Percentiles rank a stretch among this genome's conserved stretches.
These are phyloP conservation scores for Hypoxylon sp. DNA, from an alignment of 2,329 filamentous ascomycete species.

Conservation along the genomic window DNA sequence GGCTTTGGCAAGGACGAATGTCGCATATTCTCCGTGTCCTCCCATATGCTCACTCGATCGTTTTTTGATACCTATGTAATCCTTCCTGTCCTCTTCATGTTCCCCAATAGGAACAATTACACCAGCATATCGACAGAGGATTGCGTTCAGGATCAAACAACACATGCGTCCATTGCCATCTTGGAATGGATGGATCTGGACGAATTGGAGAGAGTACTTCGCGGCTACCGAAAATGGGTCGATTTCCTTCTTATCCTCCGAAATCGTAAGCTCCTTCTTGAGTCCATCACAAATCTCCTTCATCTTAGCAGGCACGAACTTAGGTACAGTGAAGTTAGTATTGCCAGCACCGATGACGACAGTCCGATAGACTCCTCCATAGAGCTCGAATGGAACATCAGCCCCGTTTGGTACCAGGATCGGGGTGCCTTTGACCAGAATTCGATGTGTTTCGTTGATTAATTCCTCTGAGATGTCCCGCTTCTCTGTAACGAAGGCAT, in stretches of 20 bases:
- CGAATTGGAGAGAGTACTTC: constrained; percentile 39
- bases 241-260: constrained; percentile 7
- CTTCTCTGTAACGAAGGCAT: constrained; percentile 10
- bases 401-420: neutral
- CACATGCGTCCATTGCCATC: constrained; percentile 38
- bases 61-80: constrained; percentile 40
- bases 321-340: constrained; percentile 42
- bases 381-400: constrained; percentile 27
- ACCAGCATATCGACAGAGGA: constrained; percentile 35
- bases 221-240: constrained; percentile 46
- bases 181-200: constrained; percentile 37
- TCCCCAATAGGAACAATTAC: constrained; percentile 36
- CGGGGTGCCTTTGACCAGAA: constrained; percentile 4
- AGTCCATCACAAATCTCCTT: constrained; percentile 39
- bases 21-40: constrained; percentile 43
- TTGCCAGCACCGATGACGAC: constrained; percentile 40
- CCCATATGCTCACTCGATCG: constrained; percentile 36
- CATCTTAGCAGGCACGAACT: constrained; percentile 42
- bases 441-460: constrained; percentile 13
- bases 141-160: constrained; percentile 38
- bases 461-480: constrained; percentile 5
- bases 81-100: constrained; percentile 8
- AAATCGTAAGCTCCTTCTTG: constrained; percentile 24
- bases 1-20: constrained; percentile 29
- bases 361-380: constrained; percentile 41